Conservation (phyloP, 371 early-diverging fungal species). For the Capillidium rhysosporum region DNA sequence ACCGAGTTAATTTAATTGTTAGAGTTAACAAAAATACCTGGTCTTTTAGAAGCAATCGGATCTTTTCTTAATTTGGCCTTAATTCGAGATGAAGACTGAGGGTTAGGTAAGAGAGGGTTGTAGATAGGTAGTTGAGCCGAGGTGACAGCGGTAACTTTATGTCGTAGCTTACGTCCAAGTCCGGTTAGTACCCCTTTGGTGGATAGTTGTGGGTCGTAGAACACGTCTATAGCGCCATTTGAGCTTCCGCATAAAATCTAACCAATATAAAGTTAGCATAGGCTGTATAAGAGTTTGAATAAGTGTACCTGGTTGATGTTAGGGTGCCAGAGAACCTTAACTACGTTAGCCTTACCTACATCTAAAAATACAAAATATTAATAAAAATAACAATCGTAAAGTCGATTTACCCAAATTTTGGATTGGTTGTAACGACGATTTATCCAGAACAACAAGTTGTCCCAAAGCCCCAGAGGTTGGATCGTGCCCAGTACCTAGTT, state of each 20-base stretch:
- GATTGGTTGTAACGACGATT: constrained; percentile 35
- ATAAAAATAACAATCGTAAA: neutral
- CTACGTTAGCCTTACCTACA: constrained; percentile 39
- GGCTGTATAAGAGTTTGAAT: neutral
- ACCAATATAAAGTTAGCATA: neutral
- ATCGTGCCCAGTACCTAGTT: constrained; percentile 33
- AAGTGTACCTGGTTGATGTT: constrained; percentile 53
- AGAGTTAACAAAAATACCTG: constrained; percentile 21
- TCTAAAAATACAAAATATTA: constrained; percentile 9
- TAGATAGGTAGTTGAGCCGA: constrained; percentile 43
- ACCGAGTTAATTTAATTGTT: neutral
- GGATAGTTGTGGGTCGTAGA: constrained; percentile 53
- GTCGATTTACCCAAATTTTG: constrained; percentile 23
- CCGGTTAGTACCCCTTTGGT: constrained; percentile 58
- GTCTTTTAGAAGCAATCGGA: constrained; percentile 46
- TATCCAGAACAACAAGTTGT: constrained; percentile 42
- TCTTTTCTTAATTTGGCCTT: constrained; percentile 54
- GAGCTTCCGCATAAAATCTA: constrained; percentile 53
- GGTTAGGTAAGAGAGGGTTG: constrained; percentile 59
- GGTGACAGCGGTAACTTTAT: constrained; percentile 40
- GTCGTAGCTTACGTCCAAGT: constrained; percentile 38
- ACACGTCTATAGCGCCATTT: constrained; percentile 50
- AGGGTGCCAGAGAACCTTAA: constrained; percentile 70
- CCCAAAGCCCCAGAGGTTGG: constrained; percentile 41
- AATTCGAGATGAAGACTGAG: constrained; percentile 43